These are phyloP conservation scores for Suillus placidus DNA, from an alignment of 768 basidiomycete genomes.

Conservation along the genomic window DNA sequence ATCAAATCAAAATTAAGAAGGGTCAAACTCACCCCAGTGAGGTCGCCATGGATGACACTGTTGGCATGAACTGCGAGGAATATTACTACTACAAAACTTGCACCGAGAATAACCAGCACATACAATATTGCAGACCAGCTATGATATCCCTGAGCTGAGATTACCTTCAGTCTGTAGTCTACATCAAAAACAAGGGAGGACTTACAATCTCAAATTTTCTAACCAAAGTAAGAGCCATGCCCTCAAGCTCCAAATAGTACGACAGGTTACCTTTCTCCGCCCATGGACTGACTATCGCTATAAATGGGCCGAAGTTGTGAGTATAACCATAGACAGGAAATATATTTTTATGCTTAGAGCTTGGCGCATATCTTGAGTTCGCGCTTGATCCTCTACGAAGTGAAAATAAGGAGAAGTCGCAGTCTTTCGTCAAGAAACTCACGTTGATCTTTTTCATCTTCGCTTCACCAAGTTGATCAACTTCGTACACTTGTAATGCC, in stretches of 20 bases:
- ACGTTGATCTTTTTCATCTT: background rate
- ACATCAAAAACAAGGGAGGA: background rate
- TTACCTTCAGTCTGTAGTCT: background rate
- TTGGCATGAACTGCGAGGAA: slow-evolving; percentile 1
- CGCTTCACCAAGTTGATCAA: slow-evolving; percentile 3
- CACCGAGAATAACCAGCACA: background rate
- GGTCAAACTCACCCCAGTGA: slow-evolving; percentile 10
- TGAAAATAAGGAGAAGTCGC: background rate
- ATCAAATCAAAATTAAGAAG: background rate
- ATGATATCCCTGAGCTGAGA: background rate
- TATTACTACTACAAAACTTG: background rate
- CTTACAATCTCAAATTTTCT: slow-evolving; percentile 20
- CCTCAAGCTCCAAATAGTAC: slow-evolving; percentile 21
- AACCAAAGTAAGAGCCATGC: slow-evolving; percentile 10
- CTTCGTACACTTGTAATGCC: slow-evolving; percentile 25
- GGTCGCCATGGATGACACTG: slow-evolving; percentile 10
- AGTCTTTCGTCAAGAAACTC: background rate
- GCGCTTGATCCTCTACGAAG: slow-evolving; percentile 23
- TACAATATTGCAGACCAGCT: background rate
- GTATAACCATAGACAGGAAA: slow-evolving; percentile 33
- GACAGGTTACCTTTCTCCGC: slow-evolving; percentile 32
- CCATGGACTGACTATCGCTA: slow-evolving; percentile 40
- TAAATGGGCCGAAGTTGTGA: slow-evolving; percentile 32
- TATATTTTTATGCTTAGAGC: slow-evolving; percentile 31
- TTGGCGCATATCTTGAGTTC: slow-evolving; percentile 29